phyloP scores from a whole-genome alignment of 2,329 filamentous ascomycete genomes.

The Podosphaera fusca region DNA sequence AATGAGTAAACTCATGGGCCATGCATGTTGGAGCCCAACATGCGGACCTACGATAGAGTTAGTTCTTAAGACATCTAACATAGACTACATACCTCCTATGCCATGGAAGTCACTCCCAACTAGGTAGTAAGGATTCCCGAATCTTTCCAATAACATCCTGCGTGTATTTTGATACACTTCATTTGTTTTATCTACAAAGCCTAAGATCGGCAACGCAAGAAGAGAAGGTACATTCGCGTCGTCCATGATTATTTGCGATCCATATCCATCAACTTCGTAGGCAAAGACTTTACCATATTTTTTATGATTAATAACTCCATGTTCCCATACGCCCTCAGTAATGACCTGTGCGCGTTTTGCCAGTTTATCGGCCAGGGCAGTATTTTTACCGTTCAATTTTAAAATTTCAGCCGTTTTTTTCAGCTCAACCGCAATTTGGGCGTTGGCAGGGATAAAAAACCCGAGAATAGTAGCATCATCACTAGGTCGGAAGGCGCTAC shows the following conservation, averaged over 20 bases:
- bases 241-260: constrained; percentile 65
- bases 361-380: constrained; percentile 30
- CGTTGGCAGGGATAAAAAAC: constrained; percentile 88
- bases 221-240: constrained; percentile 73
- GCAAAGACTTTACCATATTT: constrained; percentile 62
- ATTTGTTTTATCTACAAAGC: constrained; percentile 43
- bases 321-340: constrained; percentile 55
- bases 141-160: constrained; percentile 28
- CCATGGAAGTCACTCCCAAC: constrained; percentile 55
- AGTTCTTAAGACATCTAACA: background rate
- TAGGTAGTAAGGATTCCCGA: constrained; percentile 66
- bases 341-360: constrained; percentile 39
- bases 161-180: constrained; percentile 70
- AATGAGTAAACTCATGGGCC: constrained; percentile 87
- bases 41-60: constrained; percentile 25
- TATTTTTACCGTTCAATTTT: constrained; percentile 22
- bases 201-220: constrained; percentile 54
- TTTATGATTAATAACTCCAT: constrained; percentile 58
- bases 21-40: constrained; percentile 72
- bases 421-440: constrained; percentile 84
- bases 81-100: constrained; percentile 48
- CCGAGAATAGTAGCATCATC: constrained; percentile 89
- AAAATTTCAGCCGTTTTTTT: constrained; percentile 50
- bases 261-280: constrained; percentile 74
- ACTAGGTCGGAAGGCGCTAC: constrained; percentile 81